phyloP scores from a whole-genome alignment of 352 stramenopile genomes.

The Globisporangium paddicum region DNA sequence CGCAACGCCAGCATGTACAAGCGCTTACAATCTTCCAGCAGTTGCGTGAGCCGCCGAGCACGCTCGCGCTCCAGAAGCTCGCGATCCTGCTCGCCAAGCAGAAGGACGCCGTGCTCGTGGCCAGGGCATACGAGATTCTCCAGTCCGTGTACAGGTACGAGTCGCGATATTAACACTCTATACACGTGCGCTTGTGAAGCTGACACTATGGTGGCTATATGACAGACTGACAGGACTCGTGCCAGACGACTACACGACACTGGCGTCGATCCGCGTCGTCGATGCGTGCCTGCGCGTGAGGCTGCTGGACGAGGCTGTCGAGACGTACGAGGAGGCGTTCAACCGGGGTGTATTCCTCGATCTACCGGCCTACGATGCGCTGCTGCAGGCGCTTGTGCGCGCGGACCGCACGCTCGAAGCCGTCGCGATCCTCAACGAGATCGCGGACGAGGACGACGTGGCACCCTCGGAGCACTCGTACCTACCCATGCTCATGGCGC shows the following conservation, averaged over 20 bases:
- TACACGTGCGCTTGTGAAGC: not conserved
- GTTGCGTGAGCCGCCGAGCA: slow-evolving; percentile 27
- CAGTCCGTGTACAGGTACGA: slow-evolving; percentile 30
- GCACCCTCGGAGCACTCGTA: slow-evolving; percentile 41
- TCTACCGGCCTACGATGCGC: slow-evolving; percentile 46
- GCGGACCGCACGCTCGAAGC: slow-evolving; percentile 44
- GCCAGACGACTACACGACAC: slow-evolving; percentile 52
- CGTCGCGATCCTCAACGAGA: slow-evolving; percentile 41
- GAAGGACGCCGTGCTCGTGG: slow-evolving; percentile 17
- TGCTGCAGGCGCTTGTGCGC: slow-evolving; percentile 40
- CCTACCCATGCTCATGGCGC: slow-evolving; percentile 35
- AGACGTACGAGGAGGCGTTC: slow-evolving; percentile 58
- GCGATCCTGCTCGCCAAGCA: slow-evolving; percentile 46
- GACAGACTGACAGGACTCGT: slow-evolving; percentile 22
- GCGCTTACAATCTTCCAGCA: slow-evolving; percentile 34
- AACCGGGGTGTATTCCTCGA: slow-evolving; percentile 54
- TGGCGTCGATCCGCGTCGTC: slow-evolving; percentile 68
- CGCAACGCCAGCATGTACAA: slow-evolving; percentile 20
- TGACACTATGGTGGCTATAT: not conserved
- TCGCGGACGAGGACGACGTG: slow-evolving; percentile 39
- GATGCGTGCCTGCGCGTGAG: slow-evolving; percentile 53
- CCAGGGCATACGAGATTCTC: slow-evolving; percentile 36
- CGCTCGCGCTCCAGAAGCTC: slow-evolving; percentile 37
- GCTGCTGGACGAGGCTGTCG: slow-evolving; percentile 50
- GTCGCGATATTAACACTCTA: no score